Conservation (phyloP, 2,329 filamentous ascomycete genomes). For the Endoconidiophora polonica region DNA sequence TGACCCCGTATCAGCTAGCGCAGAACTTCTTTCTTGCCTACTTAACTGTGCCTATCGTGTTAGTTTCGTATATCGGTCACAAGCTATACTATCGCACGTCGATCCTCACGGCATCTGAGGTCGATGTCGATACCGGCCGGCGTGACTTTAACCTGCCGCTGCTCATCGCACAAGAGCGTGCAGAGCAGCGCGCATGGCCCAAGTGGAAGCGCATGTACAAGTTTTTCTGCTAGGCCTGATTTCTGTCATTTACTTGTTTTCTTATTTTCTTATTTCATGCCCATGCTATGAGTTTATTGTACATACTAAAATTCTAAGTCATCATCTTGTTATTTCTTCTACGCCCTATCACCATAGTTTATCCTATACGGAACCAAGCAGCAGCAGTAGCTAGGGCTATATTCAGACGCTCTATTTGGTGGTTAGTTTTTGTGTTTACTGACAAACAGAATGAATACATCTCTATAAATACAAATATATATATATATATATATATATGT, state of each 20-base stretch:
- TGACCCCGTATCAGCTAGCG: slow-evolving; percentile 30
- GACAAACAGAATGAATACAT: too few species aligned
- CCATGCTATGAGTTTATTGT: not conserved
- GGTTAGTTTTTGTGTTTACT: too few species aligned
- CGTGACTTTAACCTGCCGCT: slow-evolving; percentile 69
- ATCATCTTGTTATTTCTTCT: too few species aligned
- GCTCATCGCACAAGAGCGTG: slow-evolving; percentile 61
- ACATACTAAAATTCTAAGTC: slow-evolving; percentile 6
- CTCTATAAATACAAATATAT: too few species aligned
- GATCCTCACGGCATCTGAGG: slow-evolving; percentile 51
- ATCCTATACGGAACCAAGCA: not conserved
- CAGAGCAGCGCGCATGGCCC: slow-evolving; percentile 57
- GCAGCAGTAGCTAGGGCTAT: too few species aligned
- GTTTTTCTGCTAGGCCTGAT: slow-evolving; percentile 41
- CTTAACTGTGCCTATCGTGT: slow-evolving; percentile 51
- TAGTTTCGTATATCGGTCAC: slow-evolving; percentile 53
- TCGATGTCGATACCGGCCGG: slow-evolving; percentile 76
- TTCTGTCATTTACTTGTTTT: slow-evolving; percentile 6
- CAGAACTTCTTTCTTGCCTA: slow-evolving; percentile 59
- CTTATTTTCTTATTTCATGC: not conserved
- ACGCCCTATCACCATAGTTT: too few species aligned
- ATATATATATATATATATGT: too few species aligned
- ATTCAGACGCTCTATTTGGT: too few species aligned
- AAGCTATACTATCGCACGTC: slow-evolving; percentile 58
- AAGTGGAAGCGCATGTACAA: slow-evolving; percentile 63